Evolutionary conservation across 78 protist genomes (phyloP).

Genomic region (Monosiga brevicollis): DNA sequence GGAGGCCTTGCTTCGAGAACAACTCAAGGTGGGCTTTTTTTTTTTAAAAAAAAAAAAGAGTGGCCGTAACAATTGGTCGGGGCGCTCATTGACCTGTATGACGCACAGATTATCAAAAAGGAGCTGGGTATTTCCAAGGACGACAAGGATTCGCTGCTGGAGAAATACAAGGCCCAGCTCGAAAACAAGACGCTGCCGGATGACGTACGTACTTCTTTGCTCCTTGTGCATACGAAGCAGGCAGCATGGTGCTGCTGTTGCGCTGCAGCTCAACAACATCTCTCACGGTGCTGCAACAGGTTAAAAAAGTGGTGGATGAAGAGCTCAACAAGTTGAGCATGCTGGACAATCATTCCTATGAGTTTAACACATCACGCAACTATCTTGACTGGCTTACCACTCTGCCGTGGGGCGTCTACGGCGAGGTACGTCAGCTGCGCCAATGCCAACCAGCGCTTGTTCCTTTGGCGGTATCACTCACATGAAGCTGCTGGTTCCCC

Average conservation of each 20-base stretch:
- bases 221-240: constrained; percentile 3
- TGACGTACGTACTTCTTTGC: neutral
- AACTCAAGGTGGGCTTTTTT: constrained; percentile 2
- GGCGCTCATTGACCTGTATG: too few species aligned
- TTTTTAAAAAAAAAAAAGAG: constrained; percentile 22
- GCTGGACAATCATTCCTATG: constrained; percentile 62
- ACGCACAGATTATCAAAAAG: constrained; percentile 57
- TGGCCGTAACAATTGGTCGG: constrained; percentile 43
- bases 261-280: neutral
- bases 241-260: neutral
- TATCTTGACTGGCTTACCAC: constrained; percentile 89
- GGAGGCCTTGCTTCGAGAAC: neutral
- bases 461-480: too few species aligned
- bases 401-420: constrained; percentile 75
- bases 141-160: constrained; percentile 56
- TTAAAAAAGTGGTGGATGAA: constrained; percentile 31
- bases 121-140: constrained; percentile 70
- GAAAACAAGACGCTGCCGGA: constrained; percentile 21
- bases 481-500: too few species aligned
- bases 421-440: constrained; percentile 48
- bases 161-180: constrained; percentile 49
- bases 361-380: constrained; percentile 75
- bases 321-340: constrained; percentile 35
- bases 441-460: too few species aligned
- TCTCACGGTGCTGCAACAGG: neutral